phyloP scores from a whole-genome alignment of 768 basidiomycete genomes.

The Termitomyces sp. region DNA sequence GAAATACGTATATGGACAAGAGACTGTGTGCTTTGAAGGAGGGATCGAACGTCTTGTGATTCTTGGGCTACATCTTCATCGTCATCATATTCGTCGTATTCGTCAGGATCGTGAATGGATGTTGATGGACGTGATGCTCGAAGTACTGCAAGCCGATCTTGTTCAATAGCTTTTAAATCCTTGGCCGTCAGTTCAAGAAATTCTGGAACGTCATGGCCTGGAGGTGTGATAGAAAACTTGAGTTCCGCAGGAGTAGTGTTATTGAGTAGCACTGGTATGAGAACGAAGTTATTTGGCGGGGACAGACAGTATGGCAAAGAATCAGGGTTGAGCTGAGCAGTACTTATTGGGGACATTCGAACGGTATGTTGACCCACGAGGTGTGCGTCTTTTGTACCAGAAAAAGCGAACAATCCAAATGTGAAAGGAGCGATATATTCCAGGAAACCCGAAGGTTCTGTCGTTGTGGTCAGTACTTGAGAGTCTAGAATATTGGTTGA shows the following conservation, averaged over 20 bases:
- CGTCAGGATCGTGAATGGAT: conserved; percentile 29
- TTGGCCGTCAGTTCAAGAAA: conserved; percentile 50
- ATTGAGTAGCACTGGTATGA: conserved; percentile 84
- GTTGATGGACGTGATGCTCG: conserved; percentile 36
- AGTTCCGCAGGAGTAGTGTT: conserved; percentile 75
- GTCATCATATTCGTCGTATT: conserved; percentile 69
- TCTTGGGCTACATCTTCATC: conserved; percentile 45
- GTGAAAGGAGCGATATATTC: conserved; percentile 43
- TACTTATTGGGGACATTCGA: conserved; percentile 89
- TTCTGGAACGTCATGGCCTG: conserved; percentile 48
- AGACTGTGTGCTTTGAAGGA: conserved; percentile 69
- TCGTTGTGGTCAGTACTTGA: conserved; percentile 34
- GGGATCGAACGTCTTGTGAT: conserved; percentile 25
- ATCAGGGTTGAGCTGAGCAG: conserved; percentile 82
- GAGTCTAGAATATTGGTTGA: conserved; percentile 15
- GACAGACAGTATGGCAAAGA: conserved; percentile 70
- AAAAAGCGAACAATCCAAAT: conserved; percentile 43
- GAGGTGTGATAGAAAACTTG: conserved; percentile 67
- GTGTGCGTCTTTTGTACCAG: conserved; percentile 45
- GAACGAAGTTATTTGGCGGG: conserved; percentile 41
- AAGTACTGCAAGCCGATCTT: conserved; percentile 45
- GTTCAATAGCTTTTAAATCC: conserved; percentile 65
- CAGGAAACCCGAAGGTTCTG: conserved; percentile 41
- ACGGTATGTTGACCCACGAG: conserved; percentile 87
- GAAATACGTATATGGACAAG: conserved; percentile 66